Base-by-base conservation (phyloP, 1,284 basidiomycete genomes). In the Cryptococcus sp. region DNA sequence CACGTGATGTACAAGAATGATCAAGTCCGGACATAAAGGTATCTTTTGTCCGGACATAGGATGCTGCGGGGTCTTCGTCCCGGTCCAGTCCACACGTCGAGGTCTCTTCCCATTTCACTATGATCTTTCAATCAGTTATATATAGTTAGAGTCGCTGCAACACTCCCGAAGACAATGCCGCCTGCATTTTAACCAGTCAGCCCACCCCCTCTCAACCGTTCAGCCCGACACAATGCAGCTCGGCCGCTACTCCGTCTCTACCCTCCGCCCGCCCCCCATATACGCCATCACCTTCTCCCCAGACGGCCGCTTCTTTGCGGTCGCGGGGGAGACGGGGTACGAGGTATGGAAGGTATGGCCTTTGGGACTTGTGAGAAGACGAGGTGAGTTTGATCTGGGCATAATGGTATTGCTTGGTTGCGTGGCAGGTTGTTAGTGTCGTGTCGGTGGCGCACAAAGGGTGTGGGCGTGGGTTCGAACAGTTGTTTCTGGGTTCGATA, bases 281-380 rank as follows among this genome's bases (percentile, higher is more conserved):
- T 82, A 86, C 61, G 85, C 89, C 75, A 84, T 87, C 58, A 82
- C 82, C 57, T 89, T 93, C 71, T 87, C 90, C 65, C 77, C 85
- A 24, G 86, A 89, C 67, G 87, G 83, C 59, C 80, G 83, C 59
- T 85, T 91, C 73, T 96, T 96, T 78, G 87, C 90, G 0, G 82
- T 87, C 45, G 84, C 90, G 13, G 91, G 88, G 7, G 86, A 87
- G 50, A 83, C 84, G 52, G 92, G 93, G 43, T 96, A 93, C 75
- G 88, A 89, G 40, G 82, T 96, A 28, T 95, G 94, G 80, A 84
- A 82, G 56, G 82, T 87, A 56, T 86, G 82, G 72, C 92, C 93
- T 11, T 81, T 95, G 47, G 81, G 83, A 59, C 81, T 91, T 57
- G 78, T 95, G 62, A 83, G 86, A 67, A 88, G 87, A 77, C 83